Conservation (phyloP, 83 land plant species). For the Thuja plicata region DNA sequence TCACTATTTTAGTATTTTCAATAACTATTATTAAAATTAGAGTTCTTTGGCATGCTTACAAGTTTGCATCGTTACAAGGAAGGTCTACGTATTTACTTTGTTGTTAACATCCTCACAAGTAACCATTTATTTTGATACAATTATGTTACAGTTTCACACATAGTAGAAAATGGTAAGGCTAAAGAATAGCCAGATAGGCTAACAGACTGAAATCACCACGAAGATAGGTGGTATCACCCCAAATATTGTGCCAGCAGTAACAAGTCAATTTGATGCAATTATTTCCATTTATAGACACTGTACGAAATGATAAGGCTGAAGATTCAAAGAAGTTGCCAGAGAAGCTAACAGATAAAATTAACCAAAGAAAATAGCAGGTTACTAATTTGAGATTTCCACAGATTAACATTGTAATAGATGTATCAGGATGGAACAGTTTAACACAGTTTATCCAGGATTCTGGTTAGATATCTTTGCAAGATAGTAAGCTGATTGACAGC, state of each 20-base stretch:
- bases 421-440: too few relatives aligned
- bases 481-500: background rate
- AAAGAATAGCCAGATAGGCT: background rate
- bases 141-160: background rate
- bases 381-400: too few relatives aligned
- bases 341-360: background rate
- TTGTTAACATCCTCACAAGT: background rate
- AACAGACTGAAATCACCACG: background rate
- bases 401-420: too few relatives aligned
- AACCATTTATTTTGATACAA: background rate
- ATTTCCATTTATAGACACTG: background rate
- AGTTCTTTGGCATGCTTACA: background rate
- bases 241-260: background rate
- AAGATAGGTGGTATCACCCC: background rate
- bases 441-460: too few relatives aligned
- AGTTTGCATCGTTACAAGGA: background rate
- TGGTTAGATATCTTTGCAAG: too few relatives aligned
- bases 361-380: background rate
- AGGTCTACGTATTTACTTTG: background rate
- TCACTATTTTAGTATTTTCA: background rate
- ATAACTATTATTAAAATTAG: background rate
- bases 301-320: background rate
- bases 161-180: background rate
- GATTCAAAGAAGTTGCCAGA: background rate
- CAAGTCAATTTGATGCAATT: background rate